phyloP scores from a whole-genome alignment of 345 rosid species.

The Lumnitzera littorea region DNA sequence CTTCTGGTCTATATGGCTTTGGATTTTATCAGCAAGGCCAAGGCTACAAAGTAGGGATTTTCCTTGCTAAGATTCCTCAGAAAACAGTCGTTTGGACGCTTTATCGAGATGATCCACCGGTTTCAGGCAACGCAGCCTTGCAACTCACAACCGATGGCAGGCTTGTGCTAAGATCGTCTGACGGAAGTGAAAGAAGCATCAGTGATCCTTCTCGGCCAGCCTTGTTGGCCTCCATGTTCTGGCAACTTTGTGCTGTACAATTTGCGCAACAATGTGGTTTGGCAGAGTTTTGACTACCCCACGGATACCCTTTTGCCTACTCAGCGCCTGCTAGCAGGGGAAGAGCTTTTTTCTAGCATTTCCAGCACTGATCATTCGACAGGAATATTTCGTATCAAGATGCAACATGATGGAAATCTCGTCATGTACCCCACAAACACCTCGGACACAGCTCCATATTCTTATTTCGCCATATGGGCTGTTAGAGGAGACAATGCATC shows the following conservation, averaged over 20 bases:
- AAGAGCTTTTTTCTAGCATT: conserved; percentile 10
- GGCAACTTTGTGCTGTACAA: conserved; percentile 20
- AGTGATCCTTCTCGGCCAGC: not conserved
- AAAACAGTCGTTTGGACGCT: conserved; percentile 24
- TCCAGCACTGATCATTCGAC: conserved; percentile 9
- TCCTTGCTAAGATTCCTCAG: not conserved
- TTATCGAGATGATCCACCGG: conserved; percentile 15
- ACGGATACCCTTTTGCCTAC: conserved; percentile 24
- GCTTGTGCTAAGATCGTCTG: conserved; percentile 9
- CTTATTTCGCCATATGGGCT: conserved; percentile 7
- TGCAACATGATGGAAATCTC: conserved; percentile 25
- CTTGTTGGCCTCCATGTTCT: conserved; percentile 15
- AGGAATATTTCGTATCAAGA: conserved; percentile 15
- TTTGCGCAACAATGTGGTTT: not conserved
- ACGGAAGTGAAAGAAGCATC: not conserved
- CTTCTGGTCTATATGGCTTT: too few species aligned
- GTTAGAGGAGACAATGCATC: not conserved
- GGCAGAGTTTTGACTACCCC: conserved; percentile 29
- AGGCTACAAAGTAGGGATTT: too few species aligned
- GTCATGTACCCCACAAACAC: conserved; percentile 18
- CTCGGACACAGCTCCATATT: not conserved
- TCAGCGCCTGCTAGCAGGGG: conserved; percentile 6
- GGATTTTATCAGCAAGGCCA: too few species aligned
- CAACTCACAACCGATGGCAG: conserved; percentile 15
- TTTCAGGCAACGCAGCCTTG: conserved; percentile 12